A percentile compares a stretch with the other conserved stretches of the same genome.
Evolutionary conservation across 495 filamentous ascomycete genomes (phyloP).

Genomic region (Neurospora terricola): DNA sequence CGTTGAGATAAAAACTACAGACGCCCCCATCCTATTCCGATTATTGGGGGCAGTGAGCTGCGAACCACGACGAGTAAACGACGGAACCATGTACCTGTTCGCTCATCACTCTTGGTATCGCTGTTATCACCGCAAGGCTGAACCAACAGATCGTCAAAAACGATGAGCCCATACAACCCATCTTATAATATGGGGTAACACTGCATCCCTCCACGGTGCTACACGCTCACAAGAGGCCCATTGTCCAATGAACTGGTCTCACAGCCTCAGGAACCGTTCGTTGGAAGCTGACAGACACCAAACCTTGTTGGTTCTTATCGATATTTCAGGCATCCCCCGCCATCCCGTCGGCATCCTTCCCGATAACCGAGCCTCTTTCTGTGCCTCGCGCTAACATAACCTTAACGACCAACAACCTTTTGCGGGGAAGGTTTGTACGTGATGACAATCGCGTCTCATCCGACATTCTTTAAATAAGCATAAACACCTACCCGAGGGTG

Average conservation of each 20-base stretch:
- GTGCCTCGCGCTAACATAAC: background rate
- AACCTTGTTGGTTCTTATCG: background rate
- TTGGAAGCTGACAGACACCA: background rate
- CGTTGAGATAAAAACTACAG: background rate
- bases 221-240: background rate
- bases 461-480: background rate
- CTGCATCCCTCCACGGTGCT: background rate
- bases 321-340: background rate
- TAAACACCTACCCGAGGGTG: background rate
- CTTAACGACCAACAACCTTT: background rate
- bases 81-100: background rate
- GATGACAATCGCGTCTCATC: background rate
- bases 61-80: background rate
- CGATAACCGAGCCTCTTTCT: background rate
- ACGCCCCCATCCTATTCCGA: background rate
- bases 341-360: background rate
- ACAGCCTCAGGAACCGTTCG: background rate
- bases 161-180: background rate
- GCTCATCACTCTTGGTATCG: background rate
- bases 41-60: background rate
- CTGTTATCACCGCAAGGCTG: background rate
- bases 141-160: background rate
- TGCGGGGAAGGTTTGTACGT: background rate
- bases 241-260: background rate
- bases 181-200: background rate